Evolutionary conservation across 1,284 basidiomycete genomes (phyloP).

Genomic region (Ustilago hordei): DNA sequence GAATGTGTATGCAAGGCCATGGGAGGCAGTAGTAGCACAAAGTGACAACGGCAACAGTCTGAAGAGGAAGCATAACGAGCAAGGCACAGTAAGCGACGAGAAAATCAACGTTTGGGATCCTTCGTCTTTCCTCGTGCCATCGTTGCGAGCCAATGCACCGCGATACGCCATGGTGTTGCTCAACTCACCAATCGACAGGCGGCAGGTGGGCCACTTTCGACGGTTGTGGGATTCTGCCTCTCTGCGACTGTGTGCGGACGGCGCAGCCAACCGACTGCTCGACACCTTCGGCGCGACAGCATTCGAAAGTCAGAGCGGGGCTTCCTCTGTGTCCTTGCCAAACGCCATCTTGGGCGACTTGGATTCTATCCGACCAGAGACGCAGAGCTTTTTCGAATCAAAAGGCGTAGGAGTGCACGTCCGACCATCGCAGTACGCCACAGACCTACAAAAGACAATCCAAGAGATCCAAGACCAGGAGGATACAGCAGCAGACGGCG

Average conservation of each 20-base stretch:
- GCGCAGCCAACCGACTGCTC: constrained; percentile 88
- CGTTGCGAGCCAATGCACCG: background rate
- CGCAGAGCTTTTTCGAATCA: constrained; percentile 77
- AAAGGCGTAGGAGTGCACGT: constrained; percentile 79
- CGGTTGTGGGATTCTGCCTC: constrained; percentile 59
- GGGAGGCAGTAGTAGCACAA: constrained; percentile 11
- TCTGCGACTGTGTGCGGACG: constrained; percentile 82
- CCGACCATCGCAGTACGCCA: constrained; percentile 83
- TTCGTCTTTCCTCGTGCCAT: constrained; percentile 25
- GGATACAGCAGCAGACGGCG: constrained; percentile 70
- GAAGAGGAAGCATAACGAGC: constrained; percentile 30
- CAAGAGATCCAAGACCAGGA: constrained; percentile 74
- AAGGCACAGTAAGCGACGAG: background rate
- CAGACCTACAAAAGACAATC: constrained; percentile 94
- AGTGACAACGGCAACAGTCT: constrained; percentile 21
- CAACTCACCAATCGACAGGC: constrained; percentile 50
- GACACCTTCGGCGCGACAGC: constrained; percentile 74
- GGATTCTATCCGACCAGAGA: constrained; percentile 85
- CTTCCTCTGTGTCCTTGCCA: constrained; percentile 71
- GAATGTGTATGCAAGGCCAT: constrained; percentile 25
- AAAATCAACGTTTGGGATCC: constrained; percentile 17
- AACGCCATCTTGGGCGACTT: constrained; percentile 92
- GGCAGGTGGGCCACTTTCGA: constrained; percentile 42
- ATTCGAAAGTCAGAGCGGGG: constrained; percentile 18
- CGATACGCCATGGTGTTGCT: constrained; percentile 57